These are phyloP conservation scores for Pseudisothecium myosuroides DNA, from an alignment of 225 moss, liverwort and hornwort genomes.

Conservation along the genomic window DNA sequence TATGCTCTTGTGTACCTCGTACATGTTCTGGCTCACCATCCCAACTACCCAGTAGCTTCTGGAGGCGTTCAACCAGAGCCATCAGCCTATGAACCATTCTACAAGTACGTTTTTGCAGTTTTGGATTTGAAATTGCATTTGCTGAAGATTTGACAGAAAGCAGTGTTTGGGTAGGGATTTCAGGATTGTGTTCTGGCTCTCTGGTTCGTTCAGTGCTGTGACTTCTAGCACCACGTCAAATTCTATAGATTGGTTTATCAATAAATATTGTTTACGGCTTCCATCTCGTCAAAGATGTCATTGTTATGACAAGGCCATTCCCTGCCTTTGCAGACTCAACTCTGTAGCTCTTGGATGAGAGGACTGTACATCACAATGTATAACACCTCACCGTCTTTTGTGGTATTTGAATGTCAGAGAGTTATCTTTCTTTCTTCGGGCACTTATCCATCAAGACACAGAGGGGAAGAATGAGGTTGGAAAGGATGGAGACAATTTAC, in stretches of 20 bases:
- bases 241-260: not conserved
- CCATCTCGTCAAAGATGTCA: not conserved
- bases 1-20: constrained; percentile 75
- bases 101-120: constrained; percentile 25
- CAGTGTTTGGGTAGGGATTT: not conserved
- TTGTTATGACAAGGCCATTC: not conserved
- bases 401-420: constrained; percentile 37
- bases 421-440: constrained; percentile 58
- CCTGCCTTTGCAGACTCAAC: not conserved
- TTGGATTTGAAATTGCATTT: not conserved
- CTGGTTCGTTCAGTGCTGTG: not conserved
- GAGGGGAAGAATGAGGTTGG: constrained; percentile 57
- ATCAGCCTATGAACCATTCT: constrained; percentile 56
- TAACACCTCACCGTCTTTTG: not conserved
- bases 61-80: constrained; percentile 34
- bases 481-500: constrained; percentile 74
- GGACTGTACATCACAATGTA: not conserved
- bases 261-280: not conserved
- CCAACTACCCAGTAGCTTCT: constrained; percentile 41
- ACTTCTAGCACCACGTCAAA: not conserved
- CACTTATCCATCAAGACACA: constrained; percentile 72
- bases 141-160: not conserved
- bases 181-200: not conserved
- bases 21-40: constrained; percentile 69
- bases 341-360: not conserved